Evolutionary conservation across 768 basidiomycete species (phyloP), one percentile per base, ranked within the genome.

Genomic region (Suillus lakei): DNA sequence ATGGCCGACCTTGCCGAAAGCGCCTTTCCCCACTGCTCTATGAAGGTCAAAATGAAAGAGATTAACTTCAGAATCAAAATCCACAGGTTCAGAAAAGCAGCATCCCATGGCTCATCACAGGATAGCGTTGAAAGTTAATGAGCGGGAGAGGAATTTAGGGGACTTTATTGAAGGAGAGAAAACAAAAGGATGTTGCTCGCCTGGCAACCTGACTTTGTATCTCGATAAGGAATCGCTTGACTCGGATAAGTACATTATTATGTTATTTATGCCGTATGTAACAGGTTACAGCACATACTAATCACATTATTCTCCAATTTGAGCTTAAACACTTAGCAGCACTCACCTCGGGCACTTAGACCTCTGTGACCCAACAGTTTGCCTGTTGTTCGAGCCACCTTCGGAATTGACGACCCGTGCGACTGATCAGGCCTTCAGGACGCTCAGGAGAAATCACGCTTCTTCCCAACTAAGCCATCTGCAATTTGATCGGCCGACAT

Each of bases 41-140:
- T 98, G 90, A 55, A 99, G 91, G 75, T 97, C 93, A 74, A 99
- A 99, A 81, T 99, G 97, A 80, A 91, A 99, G 58, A 99, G 90
- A 74, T 88, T 93, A 77, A 90, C 85, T 68, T 95, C 93, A 55
- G 85, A 83, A 68, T 92, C 89, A 77, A 93, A 93, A 81, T 96
- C 93, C 70, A 96, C 86, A 26, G 92, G 91, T 79, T 93, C 84
- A 78, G 88, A 87, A 73, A 87, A 83, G 75, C 78, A 77, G 70
- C 77, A 81, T 74, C 88, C 88, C 88, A 89, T 89, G 62, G 77
- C 77, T 82, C 80, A 80, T 79, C 69, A 73, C 73, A 76, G 72
- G 68, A 67, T 75, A 72, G 71, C 72, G 72, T 69, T 72, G 71
- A 73, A 70, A 71, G 68, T 67, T 72, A 69, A 69, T 71, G 73